phyloP scores from a whole-genome alignment of 352 stramenopile species.

The Halophytophthora batemanensis region DNA sequence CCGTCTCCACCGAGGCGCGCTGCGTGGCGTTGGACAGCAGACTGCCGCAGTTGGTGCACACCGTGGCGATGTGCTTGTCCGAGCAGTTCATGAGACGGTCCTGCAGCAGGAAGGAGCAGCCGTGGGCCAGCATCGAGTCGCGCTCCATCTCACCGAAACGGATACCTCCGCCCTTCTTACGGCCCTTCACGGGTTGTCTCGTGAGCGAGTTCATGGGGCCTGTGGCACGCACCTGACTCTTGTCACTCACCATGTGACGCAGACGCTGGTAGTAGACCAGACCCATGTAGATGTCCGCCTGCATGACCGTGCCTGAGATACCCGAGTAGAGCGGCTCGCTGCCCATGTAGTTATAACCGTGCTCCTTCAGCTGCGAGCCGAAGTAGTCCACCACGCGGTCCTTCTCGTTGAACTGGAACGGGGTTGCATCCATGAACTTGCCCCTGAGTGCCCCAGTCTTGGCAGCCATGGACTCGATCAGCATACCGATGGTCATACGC shows the following conservation, averaged over 20 bases:
- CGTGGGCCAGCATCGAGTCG: constrained; percentile 98
- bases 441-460: constrained; percentile 98
- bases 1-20: constrained; percentile 74
- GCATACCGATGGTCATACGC: constrained; percentile 97
- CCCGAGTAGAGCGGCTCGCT: constrained; percentile 99
- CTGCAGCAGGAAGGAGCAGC: constrained; percentile 95
- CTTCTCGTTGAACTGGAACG: constrained; percentile 99
- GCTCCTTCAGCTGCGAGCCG: constrained; percentile 95
- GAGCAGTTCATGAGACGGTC: constrained; percentile 99
- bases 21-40: constrained; percentile 88
- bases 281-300: constrained; percentile 99
- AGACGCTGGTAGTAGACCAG: constrained; percentile 99
- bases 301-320: constrained; percentile 97
- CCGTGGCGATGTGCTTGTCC: constrained; percentile 97
- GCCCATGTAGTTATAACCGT: constrained; percentile 98
- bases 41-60: constrained; percentile 92
- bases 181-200: constrained; percentile 98
- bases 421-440: constrained; percentile 97
- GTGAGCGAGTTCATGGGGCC: constrained; percentile 99
- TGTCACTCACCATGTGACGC: constrained; percentile 99
- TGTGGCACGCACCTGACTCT: constrained; percentile 98
- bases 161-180: constrained; percentile 99
- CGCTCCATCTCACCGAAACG: constrained; percentile 99
- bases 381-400: constrained; percentile 99
- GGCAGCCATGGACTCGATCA: constrained; percentile 99